Base-by-base conservation (phyloP, 805 yeast genomes). In the Jamesozyma piceae region DNA sequence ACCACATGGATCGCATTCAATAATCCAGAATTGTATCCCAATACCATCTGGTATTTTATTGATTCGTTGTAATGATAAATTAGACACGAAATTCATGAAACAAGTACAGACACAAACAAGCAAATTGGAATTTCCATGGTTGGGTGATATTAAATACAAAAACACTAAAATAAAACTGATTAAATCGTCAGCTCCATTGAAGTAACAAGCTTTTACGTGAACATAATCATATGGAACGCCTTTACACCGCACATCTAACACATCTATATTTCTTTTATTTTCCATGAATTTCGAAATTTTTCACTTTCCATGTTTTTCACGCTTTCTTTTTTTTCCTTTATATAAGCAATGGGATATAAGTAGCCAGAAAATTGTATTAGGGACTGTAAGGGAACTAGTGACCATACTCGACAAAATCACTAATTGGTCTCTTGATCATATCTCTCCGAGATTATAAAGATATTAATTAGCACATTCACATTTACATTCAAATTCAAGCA, bases 1-100 rank as follows among this genome's bases (percentile, higher is more conserved):
- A 21, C 88, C 88, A 2, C 67, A 65, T 43, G 74, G 67, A n/a
- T 46, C 61, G 15, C 35, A 45, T 4, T 22, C 46, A n/a, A 37
- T 38, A 15, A 42, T 53, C 18, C 43, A 44, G n/a, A 38, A 48
- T 11, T 40, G 19, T 26, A 15, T 44, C 11, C 36, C 42, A 17
- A 8, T 37, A 5, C 43, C 42, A 5, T 52, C 56, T 29, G 62
- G 64, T 3, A 36, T 58, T 39, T 38, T 58, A n/a, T 41, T 60
- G 35, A 18, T 58, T 30, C 45, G 40, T n/a, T 41, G 50, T 41
- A 49, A 55, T 30, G 51, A 44, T 18, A 46, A 52, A 39, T 24
- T 57, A 11, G 55, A 56, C 38, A 19, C 27, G 3, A 45, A 46
- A 13, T 52, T 59, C 32, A n/a, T 31, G 5, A 29, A 39, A n/a